Conservation (phyloP, 192 early-diverging fungal genomes). For the Pilaira anomala region DNA sequence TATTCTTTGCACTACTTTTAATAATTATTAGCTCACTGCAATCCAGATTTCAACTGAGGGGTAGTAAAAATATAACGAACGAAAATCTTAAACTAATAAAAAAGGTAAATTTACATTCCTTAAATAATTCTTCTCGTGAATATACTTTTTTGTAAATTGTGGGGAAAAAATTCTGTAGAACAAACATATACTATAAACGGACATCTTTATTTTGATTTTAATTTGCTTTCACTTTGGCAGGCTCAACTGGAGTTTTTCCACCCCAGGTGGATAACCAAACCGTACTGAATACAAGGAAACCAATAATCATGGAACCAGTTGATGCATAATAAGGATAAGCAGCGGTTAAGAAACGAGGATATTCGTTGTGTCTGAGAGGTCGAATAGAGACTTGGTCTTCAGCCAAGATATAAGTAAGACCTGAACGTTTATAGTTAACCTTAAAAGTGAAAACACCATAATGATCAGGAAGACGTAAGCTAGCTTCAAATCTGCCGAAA, state of each 20-base stretch:
- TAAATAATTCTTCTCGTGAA: no score
- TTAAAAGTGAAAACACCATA: constrained; percentile 98
- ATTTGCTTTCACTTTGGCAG: constrained; percentile 2
- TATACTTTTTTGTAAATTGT: no score
- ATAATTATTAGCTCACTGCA: no score
- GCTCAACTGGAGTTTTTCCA: not conserved
- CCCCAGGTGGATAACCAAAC: constrained; percentile 70
- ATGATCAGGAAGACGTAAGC: constrained; percentile 78
- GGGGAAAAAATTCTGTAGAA: no score
- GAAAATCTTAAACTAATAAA: no score
- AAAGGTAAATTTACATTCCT: no score
- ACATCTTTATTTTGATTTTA: not conserved
- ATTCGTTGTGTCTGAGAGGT: constrained; percentile 94
- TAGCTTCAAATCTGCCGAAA: constrained; percentile 41
- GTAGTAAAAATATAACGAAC: no score
- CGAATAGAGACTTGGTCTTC: constrained; percentile 79
- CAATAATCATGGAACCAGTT: constrained; percentile 76
- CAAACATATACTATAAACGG: no score
- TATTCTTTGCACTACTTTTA: no score
- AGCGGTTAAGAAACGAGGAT: constrained; percentile 84
- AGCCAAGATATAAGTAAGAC: constrained; percentile 71
- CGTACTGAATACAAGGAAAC: constrained; percentile 80
- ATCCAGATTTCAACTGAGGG: no score
- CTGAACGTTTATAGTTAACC: constrained; percentile 89
- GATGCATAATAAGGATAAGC: constrained; percentile 96